Evolutionary conservation across 805 yeast species (phyloP).

Genomic region (Zygotorulaspora danielsina): DNA sequence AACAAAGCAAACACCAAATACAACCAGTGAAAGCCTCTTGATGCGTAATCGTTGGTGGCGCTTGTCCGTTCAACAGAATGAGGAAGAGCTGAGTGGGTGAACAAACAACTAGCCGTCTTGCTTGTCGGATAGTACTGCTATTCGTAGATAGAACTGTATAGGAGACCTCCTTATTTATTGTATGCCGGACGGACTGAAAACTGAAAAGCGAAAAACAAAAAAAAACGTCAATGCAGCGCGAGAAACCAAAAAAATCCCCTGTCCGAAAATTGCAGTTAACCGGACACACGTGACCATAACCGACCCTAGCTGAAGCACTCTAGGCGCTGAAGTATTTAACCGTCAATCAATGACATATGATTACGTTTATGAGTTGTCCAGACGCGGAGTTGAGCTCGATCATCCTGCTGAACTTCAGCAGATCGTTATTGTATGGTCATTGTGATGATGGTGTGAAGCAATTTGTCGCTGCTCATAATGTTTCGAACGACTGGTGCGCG

Average conservation of each 20-base stretch:
- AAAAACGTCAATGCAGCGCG: no score
- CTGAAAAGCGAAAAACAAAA: neutral
- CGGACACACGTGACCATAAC: no score
- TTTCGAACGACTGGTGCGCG: no score
- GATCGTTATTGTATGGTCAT: no score
- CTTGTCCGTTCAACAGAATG: neutral
- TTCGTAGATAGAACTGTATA: neutral
- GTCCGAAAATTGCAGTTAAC: neutral
- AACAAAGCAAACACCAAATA: constrained; percentile 1
- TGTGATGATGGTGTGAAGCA: no score
- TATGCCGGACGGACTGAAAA: constrained; percentile 3
- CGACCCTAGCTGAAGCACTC: no score
- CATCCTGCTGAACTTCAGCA: no score
- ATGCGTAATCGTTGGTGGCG: neutral
- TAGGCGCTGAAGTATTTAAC: no score
- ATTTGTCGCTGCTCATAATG: no score
- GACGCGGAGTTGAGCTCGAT: no score
- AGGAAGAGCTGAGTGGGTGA: neutral
- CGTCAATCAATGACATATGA: no score
- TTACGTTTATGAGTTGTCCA: no score
- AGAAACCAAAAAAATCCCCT: neutral
- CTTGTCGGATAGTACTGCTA: neutral
- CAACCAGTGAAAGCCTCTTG: constrained; percentile 2
- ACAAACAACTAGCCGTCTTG: neutral
- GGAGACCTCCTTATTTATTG: constrained; percentile 1